Evolutionary conservation across 2,329 filamentous ascomycete species (phyloP).

Genomic region (Ophiostoma piceae): DNA sequence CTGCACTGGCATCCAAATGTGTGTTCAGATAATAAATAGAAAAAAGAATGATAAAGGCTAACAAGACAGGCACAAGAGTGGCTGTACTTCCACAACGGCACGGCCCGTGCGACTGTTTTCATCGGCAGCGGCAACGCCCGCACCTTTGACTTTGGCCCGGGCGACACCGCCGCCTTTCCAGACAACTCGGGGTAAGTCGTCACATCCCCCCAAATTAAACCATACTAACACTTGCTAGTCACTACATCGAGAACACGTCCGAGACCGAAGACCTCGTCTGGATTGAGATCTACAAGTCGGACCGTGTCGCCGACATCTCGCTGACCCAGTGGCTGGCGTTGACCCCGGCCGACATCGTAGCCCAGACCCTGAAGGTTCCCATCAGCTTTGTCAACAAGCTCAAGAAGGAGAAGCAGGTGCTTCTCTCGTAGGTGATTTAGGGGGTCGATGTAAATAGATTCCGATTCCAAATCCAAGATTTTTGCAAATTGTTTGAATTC

Average conservation of each 20-base stretch:
- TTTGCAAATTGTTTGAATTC: background rate
- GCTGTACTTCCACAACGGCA: conserved; percentile 63
- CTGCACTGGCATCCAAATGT: background rate
- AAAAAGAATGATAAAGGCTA: conserved; percentile 33
- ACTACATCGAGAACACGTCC: conserved; percentile 43
- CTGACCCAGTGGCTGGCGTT: conserved; percentile 65
- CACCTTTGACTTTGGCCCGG: conserved; percentile 61
- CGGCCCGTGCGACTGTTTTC: conserved; percentile 59
- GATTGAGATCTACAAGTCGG: conserved; percentile 65
- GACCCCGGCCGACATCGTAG: conserved; percentile 58
- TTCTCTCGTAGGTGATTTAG: conserved; percentile 35
- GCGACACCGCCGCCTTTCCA: conserved; percentile 58
- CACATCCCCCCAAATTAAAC: background rate
- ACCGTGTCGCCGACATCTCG: conserved; percentile 61
- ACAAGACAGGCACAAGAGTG: conserved; percentile 58
- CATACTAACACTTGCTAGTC: background rate
- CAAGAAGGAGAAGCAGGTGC: conserved; percentile 60
- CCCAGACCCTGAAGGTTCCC: conserved; percentile 54
- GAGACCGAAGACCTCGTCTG: conserved; percentile 56
- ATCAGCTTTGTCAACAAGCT: conserved; percentile 51
- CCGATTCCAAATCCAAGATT: background rate
- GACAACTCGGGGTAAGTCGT: background rate
- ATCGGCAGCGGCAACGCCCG: conserved; percentile 55
- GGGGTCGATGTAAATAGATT: background rate
- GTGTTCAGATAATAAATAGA: background rate